A percentile compares a stretch with the other conserved stretches of the same genome.
phyloP scores from a whole-genome alignment of 768 basidiomycete genomes.

The Collybiopsis confluens region DNA sequence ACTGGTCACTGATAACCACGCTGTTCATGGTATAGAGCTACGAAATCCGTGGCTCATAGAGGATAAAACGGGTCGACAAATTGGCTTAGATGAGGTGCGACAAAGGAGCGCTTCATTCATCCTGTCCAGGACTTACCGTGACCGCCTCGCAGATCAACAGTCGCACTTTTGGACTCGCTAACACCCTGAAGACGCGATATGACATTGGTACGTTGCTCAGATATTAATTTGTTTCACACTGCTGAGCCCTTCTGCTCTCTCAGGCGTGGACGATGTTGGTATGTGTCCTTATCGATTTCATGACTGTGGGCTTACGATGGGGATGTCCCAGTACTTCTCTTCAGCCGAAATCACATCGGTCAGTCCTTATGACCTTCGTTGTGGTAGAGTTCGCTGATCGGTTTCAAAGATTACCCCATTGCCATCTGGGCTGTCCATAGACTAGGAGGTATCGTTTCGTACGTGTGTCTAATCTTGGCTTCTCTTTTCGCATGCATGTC shows the following conservation, averaged over 20 bases:
- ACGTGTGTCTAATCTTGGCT: slow-evolving; percentile 17
- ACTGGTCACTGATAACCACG: slow-evolving; percentile 18
- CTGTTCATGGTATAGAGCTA: slow-evolving; percentile 18
- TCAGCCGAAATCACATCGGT: slow-evolving; percentile 68
- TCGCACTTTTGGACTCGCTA: slow-evolving; percentile 37
- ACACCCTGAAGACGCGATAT: slow-evolving; percentile 29
- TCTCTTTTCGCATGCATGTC: neutral
- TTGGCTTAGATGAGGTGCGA: slow-evolving; percentile 37
- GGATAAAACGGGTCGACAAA: slow-evolving; percentile 36
- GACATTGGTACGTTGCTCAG: slow-evolving; percentile 28
- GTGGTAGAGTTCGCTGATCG: neutral
- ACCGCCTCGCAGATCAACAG: slow-evolving; percentile 27
- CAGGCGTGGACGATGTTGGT: slow-evolving; percentile 50
- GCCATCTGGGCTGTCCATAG: slow-evolving; percentile 54
- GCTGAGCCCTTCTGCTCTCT: neutral
- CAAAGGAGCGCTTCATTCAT: neutral
- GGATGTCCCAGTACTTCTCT: slow-evolving; percentile 46
- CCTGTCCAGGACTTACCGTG: slow-evolving; percentile 6
- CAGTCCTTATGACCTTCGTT: slow-evolving; percentile 10
- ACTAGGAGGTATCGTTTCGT: slow-evolving; percentile 57
- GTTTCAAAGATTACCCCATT: slow-evolving; percentile 44
- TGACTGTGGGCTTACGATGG: neutral
- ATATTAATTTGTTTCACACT: neutral
- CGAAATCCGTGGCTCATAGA: slow-evolving; percentile 49
- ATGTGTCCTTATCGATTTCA: slow-evolving; percentile 14